A percentile compares a stretch with the other conserved stretches of the same genome.
Conservation (phyloP, 1,139 yeast genomes). For the Suhomyces anneliseae region DNA sequence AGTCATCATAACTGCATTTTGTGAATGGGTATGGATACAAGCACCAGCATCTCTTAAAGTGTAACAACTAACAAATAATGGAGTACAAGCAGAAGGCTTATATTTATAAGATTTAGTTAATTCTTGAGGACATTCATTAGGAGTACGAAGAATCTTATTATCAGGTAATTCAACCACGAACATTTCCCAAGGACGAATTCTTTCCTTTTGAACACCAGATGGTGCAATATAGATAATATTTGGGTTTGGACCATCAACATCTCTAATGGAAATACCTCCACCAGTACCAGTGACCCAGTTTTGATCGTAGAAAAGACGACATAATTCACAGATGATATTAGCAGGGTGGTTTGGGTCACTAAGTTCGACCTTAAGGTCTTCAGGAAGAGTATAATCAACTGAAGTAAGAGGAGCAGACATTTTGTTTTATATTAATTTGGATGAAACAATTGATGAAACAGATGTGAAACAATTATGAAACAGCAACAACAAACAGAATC, state of each 20-base stretch:
- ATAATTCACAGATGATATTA: constrained; percentile 77
- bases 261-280: constrained; percentile 85
- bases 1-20: constrained; percentile 80
- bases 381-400: background rate
- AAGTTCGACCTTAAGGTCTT: constrained; percentile 4
- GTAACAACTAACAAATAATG: constrained; percentile 79
- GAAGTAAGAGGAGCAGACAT: background rate
- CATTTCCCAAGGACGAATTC: constrained; percentile 79
- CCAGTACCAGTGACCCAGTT: constrained; percentile 98
- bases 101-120: constrained; percentile 46
- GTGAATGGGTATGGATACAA: constrained; percentile 94
- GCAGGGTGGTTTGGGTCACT: constrained; percentile 75
- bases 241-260: constrained; percentile 45
- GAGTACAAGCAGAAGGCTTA: constrained; percentile 93
- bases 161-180: constrained; percentile 67
- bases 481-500: no score
- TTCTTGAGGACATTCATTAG: constrained; percentile 46
- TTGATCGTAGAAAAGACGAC: constrained; percentile 71
- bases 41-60: constrained; percentile 79
- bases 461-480: no score
- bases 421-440: background rate
- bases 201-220: constrained; percentile 92
- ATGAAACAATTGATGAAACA: background rate
- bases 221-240: constrained; percentile 78
- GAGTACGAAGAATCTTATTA: constrained; percentile 59